Conservation (phyloP, 768 basidiomycete species). For the Cyclocybe cylindracea region DNA sequence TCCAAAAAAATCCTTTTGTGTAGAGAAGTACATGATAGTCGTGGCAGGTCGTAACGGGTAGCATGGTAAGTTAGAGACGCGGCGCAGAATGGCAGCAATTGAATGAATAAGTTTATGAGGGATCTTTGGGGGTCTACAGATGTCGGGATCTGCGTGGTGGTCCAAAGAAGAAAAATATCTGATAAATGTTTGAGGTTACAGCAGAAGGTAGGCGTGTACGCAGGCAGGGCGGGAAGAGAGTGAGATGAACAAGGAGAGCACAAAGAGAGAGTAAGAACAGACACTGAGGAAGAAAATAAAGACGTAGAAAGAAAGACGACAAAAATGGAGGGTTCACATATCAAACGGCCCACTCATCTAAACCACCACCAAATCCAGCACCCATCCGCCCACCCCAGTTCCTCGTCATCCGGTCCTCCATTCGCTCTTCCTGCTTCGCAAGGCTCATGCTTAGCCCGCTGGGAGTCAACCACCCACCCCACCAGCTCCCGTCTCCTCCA, state of each 20-base stretch:
- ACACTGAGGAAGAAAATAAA: not conserved
- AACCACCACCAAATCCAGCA: constrained; percentile 30
- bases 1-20: no score
- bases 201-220: not conserved
- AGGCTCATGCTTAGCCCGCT: constrained; percentile 15
- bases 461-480: constrained; percentile 21
- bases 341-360: constrained; percentile 63
- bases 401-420: constrained; percentile 54
- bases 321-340: not conserved
- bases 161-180: not conserved
- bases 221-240: not conserved
- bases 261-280: not conserved
- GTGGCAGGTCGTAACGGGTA: no score
- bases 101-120: no score
- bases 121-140: no score
- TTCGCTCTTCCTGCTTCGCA: constrained; percentile 42
- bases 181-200: not conserved
- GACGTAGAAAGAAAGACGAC: not conserved
- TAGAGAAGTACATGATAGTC: no score
- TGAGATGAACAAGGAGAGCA: not conserved
- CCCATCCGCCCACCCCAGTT: constrained; percentile 46
- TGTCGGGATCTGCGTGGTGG: no score
- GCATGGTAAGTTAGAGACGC: no score
- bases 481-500: constrained; percentile 25
- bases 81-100: no score